Conservation (phyloP, 176 grass and related monocot genomes). For the Lolium perenne region DNA sequence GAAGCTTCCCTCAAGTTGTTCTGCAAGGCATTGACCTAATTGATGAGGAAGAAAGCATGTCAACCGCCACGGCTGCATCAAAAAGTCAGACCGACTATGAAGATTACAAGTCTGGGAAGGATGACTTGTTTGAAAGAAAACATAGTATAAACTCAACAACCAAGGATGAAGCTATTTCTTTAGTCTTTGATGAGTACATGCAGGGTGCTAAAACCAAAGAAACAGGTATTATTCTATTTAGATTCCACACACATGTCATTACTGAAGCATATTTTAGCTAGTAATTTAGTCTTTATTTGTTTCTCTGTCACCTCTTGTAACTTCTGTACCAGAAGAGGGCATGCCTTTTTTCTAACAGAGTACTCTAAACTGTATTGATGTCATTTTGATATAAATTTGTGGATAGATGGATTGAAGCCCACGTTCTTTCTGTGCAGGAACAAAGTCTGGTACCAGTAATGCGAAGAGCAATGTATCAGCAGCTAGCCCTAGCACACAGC, state of each 20-base stretch:
- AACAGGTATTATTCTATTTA: slow-evolving; percentile 47
- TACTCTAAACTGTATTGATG: slow-evolving; percentile 22
- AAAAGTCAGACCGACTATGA: slow-evolving; percentile 58
- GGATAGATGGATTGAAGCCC: slow-evolving; percentile 46
- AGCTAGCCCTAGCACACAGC: slow-evolving; percentile 41
- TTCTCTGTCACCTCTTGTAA: slow-evolving; percentile 28
- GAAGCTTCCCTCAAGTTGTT: slow-evolving; percentile 78
- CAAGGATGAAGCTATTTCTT: slow-evolving; percentile 40
- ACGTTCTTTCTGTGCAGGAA: slow-evolving; percentile 44
- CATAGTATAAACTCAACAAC: slow-evolving; percentile 43
- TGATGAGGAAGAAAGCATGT: slow-evolving; percentile 72
- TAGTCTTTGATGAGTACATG: slow-evolving; percentile 47
- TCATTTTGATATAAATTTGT: slow-evolving; percentile 33
- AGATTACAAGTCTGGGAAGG: slow-evolving; percentile 48
- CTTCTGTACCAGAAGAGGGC: slow-evolving; percentile 15
- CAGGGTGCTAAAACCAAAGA: slow-evolving; percentile 52
- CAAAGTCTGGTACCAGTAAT: slow-evolving; percentile 38
- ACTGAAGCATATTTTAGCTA: neutral
- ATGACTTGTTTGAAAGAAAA: slow-evolving; percentile 51
- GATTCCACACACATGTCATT: neutral
- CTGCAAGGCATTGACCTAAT: slow-evolving; percentile 68
- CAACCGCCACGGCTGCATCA: slow-evolving; percentile 53
- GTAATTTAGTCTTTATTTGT: slow-evolving; percentile 17
- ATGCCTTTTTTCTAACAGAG: neutral
- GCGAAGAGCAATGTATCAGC: slow-evolving; percentile 40